These are phyloP conservation scores for Monocercomonoides exilis DNA, from an alignment of 78 protist genomes.

Conservation along the genomic window DNA sequence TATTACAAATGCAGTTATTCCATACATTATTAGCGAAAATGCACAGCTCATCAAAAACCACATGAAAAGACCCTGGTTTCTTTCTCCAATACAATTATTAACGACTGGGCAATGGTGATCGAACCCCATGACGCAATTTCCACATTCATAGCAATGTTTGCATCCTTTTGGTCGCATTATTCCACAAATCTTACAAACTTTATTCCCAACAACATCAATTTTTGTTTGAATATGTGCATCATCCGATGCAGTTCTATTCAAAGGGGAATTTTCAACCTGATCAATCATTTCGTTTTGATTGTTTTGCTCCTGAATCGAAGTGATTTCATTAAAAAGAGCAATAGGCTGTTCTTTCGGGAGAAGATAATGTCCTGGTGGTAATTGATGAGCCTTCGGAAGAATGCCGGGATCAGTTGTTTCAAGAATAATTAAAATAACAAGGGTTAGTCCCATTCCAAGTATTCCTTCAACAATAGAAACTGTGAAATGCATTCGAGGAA, in stretches of 20 bases:
- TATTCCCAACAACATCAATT: conserved; percentile 1
- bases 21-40: neutral
- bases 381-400: neutral
- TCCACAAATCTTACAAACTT: neutral
- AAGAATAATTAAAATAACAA: no score
- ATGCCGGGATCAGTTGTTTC: neutral
- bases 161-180: neutral
- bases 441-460: no score
- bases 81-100: neutral
- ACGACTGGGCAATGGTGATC: conserved; percentile 8
- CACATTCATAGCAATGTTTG: conserved; percentile 10
- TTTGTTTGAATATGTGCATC: no score
- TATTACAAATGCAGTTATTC: neutral
- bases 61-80: neutral
- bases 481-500: no score
- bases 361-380: neutral
- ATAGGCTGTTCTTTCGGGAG: no score
- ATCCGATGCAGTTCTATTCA: no score
- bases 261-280: no score
- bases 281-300: no score
- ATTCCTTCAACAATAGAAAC: no score
- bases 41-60: neutral
- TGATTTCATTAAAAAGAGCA: no score
- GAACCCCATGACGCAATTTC: neutral
- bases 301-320: no score